These are phyloP conservation scores for Gleditsia sinensis DNA, from an alignment of 306 rosid species.

Conservation along the genomic window DNA sequence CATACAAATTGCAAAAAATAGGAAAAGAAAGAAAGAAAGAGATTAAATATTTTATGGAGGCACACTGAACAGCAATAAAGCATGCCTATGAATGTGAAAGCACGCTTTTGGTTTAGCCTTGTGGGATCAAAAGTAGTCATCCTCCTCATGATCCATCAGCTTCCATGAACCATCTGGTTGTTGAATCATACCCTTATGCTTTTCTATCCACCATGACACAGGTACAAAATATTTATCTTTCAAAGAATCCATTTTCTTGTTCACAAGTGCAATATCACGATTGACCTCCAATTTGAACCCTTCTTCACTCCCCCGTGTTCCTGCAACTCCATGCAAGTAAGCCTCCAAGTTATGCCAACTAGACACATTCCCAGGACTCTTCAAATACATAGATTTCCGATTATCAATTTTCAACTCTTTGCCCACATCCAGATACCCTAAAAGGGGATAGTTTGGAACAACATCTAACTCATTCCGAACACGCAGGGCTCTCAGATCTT, in stretches of 20 bases:
- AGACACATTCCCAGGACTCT: constrained; percentile 12
- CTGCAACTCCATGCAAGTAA: constrained; percentile 75
- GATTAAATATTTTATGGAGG: not conserved
- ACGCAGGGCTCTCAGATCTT: constrained; percentile 45
- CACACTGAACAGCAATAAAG: not conserved
- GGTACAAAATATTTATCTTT: constrained; percentile 60
- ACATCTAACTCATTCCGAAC: constrained; percentile 48
- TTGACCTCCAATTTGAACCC: constrained; percentile 56
- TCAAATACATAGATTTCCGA: constrained; percentile 50
- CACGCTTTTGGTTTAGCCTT: not conserved
- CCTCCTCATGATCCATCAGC: constrained; percentile 41
- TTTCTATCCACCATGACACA: constrained; percentile 46
- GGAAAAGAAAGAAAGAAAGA: no score
- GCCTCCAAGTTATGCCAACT: constrained; percentile 68
- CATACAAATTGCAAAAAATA: no score
- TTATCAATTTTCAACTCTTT: constrained; percentile 57
- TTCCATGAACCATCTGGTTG: constrained; percentile 65
- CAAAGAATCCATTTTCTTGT: constrained; percentile 43
- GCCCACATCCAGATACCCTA: constrained; percentile 53
- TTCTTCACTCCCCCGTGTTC: constrained; percentile 52
- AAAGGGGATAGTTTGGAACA: constrained; percentile 47
- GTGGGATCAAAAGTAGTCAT: not conserved
- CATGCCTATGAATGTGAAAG: no score
- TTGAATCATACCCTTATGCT: constrained; percentile 71
- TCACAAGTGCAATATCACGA: constrained; percentile 59